phyloP scores from a whole-genome alignment of 257 asterid species.

The Sherardia arvensis region DNA sequence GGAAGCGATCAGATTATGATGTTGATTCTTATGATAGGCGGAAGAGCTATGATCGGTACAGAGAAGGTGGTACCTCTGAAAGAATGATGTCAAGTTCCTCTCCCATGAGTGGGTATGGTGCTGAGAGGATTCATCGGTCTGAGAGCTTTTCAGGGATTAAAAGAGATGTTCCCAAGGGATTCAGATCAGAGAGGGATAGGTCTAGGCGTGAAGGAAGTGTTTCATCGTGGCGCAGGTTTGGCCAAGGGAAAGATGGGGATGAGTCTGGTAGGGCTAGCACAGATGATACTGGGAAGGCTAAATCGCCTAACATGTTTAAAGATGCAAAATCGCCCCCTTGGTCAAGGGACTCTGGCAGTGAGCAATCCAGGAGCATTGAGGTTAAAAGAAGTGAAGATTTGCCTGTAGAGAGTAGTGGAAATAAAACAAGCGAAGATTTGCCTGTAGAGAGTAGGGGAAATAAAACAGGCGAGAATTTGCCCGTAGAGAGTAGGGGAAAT shows the following conservation, averaged over 20 bases:
- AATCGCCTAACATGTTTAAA: constrained; percentile 50
- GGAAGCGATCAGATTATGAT: constrained; percentile 68
- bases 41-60: constrained; percentile 59
- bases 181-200: constrained; percentile 92
- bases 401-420: constrained; percentile 68
- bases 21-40: constrained; percentile 59
- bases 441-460: constrained; percentile 69
- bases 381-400: constrained; percentile 52
- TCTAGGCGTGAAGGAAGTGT: constrained; percentile 73
- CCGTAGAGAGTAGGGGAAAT: constrained; percentile 50
- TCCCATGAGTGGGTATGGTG: constrained; percentile 57
- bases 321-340: constrained; percentile 77
- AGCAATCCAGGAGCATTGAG: constrained; percentile 78
- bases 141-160: constrained; percentile 84
- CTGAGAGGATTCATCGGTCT: constrained; percentile 62
- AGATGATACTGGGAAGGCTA: constrained; percentile 50
- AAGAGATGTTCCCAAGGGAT: constrained; percentile 90
- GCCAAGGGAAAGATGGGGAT: constrained; percentile 65
- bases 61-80: constrained; percentile 43
- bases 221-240: constrained; percentile 82
- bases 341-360: constrained; percentile 95
- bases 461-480: constrained; percentile 54
- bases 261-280: constrained; percentile 52
- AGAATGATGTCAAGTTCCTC: constrained; percentile 64
- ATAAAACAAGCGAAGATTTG: constrained; percentile 52